Evolutionary conservation across 371 early-diverging fungal genomes (phyloP), one percentile per base, ranked within the genome.

Genomic region (Enteropsectra breve): DNA sequence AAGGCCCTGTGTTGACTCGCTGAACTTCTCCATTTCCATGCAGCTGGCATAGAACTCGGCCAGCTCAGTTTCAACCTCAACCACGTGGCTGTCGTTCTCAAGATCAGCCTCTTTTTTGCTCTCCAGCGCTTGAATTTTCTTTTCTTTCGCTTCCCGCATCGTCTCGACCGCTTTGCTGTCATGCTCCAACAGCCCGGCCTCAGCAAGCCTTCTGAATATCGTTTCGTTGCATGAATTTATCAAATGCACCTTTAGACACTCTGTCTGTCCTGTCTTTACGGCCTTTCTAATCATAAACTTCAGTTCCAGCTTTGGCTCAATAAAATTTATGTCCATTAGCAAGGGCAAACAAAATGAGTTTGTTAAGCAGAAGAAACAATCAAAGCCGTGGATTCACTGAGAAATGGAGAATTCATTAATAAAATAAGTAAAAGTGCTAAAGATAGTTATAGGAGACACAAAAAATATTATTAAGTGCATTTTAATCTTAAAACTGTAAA

Each of bases 21-120:
- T n/a, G 18, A 63, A 55, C 6, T 66, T 63, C 23, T 66, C 54
- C 30, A 53, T 36, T 24, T 74, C 70, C 55, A 74, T 37, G 24
- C 33, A 26, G 32, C 60, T 43, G 1, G 61, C 64, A 53, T 66
- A 69, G n/a, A 67, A 61, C 28, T 69, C 66, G 0, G 58, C 56
- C 24, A 66, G 57, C 38, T 45, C 30, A 0, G 56, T 69, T 33
- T 68, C 55, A 5, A 62, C 23, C 23, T 73, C 73, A 4, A 34
- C 21, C 15, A 58, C 28, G 59, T 56, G 43, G 1, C 43, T 57
- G 23, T 59, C 60, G 32, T 69, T 69, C 5, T 74, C 74, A 13
- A 43, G 34, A 34, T 74, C 66, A 26, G 64, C 34, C 2, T 62
- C 37, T 28, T 49, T 43, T 29, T 56, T 28, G 13, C 47, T 45